Conservation (phyloP, 176 grass and related monocot species). For the Aegilops bicornis region DNA sequence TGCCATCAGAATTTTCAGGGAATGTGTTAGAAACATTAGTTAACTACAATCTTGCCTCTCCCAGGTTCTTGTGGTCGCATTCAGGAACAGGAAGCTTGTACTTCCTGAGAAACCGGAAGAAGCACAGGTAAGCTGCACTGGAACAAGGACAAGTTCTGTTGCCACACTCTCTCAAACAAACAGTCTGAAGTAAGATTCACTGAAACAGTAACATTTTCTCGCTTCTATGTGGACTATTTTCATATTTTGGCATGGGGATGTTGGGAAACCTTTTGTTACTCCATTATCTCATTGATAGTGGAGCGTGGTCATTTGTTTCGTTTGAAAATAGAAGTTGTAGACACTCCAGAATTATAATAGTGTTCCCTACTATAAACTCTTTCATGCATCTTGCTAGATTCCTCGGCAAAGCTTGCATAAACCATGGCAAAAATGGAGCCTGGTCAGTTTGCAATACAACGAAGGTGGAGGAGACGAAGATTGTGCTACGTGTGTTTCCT, state of each 20-base stretch:
- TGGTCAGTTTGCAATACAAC: slow-evolving; percentile 49
- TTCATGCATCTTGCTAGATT: slow-evolving; percentile 34
- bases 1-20: neutral
- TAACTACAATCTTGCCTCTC: neutral
- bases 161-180: slow-evolving; percentile 20
- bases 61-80: slow-evolving; percentile 71
- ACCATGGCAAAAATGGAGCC: slow-evolving; percentile 28
- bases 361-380: neutral
- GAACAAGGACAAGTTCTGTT: neutral
- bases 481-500: slow-evolving; percentile 47
- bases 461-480: slow-evolving; percentile 65
- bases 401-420: slow-evolving; percentile 61
- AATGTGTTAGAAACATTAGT: neutral
- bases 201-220: neutral
- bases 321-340: too few relatives aligned
- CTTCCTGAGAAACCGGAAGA: slow-evolving; percentile 45
- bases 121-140: neutral
- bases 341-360: too few relatives aligned
- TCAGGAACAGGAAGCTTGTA: slow-evolving; percentile 52
- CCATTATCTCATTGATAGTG: too few relatives aligned
- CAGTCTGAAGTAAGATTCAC: slow-evolving; percentile 31
- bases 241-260: too few relatives aligned
- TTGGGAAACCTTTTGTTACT: too few relatives aligned
- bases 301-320: too few relatives aligned
- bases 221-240: neutral